These are phyloP conservation scores for Penicillium lividum DNA, from an alignment of 495 filamentous ascomycete genomes.

Conservation along the genomic window DNA sequence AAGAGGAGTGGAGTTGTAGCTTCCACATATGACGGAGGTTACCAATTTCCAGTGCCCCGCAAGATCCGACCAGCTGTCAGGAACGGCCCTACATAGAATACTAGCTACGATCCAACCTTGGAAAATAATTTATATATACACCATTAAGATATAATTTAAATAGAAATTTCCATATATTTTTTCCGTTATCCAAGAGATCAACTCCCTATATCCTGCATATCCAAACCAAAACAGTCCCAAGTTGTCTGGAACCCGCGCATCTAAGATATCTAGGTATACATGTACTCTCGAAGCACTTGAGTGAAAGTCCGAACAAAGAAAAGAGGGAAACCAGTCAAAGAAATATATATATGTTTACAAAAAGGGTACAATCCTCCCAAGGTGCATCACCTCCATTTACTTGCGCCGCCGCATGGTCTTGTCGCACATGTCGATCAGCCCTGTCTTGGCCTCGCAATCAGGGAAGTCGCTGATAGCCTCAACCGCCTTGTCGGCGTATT, in stretches of 20 bases:
- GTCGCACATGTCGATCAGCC: conserved; percentile 87
- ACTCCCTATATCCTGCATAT: background rate
- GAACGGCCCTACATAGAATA: conserved; percentile 12
- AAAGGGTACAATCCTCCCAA: conserved; percentile 12
- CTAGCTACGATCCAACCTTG: background rate
- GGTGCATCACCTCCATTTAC: conserved; percentile 39
- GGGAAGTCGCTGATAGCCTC: conserved; percentile 79
- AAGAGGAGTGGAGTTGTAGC: conserved; percentile 30
- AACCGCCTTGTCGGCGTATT: conserved; percentile 87
- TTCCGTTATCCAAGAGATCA: background rate
- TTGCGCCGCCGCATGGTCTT: conserved; percentile 90
- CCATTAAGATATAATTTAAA: background rate
- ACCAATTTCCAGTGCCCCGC: conserved; percentile 19
- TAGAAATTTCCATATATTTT: background rate
- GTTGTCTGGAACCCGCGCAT: conserved; percentile 14
- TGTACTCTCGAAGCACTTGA: conserved; percentile 14
- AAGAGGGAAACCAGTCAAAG: conserved; percentile 13
- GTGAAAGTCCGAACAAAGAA: conserved; percentile 7
- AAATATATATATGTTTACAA: conserved; percentile 26
- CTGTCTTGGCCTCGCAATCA: conserved; percentile 87
- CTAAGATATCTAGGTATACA: conserved; percentile 28
- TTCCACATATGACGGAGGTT: conserved; percentile 26
- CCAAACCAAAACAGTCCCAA: background rate
- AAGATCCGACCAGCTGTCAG: conserved; percentile 31
- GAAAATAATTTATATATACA: no score